phyloP scores from a whole-genome alignment of 129 eudicot species.

The Pulicaria dysenterica region DNA sequence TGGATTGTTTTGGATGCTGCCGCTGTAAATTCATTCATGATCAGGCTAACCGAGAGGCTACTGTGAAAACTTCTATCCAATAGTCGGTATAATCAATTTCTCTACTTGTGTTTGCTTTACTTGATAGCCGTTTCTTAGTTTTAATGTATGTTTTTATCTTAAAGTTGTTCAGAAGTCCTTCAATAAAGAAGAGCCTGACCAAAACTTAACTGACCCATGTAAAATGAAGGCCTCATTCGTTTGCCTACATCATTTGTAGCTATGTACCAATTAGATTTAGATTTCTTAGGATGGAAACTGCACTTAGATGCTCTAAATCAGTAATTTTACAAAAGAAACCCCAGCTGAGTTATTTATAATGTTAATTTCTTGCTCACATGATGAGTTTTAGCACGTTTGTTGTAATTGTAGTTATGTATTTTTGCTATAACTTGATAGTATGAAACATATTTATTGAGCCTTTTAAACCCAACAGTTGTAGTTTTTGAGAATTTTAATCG shows the following conservation, averaged over 20 bases:
- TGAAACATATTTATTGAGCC: background rate
- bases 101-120: slow-evolving; percentile 21
- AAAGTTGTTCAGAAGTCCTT: slow-evolving; percentile 28
- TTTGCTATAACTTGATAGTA: background rate
- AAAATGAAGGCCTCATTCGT: slow-evolving; percentile 19
- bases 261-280: slow-evolving; percentile 15
- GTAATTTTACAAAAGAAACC: background rate
- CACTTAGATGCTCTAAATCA: slow-evolving; percentile 1
- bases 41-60: slow-evolving; percentile 76
- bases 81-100: slow-evolving; percentile 4
- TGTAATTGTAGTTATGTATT: background rate
- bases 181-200: slow-evolving; percentile 28
- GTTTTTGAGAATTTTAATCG: background rate
- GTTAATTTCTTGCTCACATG: slow-evolving; percentile 1
- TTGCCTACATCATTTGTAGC: slow-evolving; percentile 19
- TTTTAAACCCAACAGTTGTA: background rate
- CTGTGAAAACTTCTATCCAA: slow-evolving; percentile 23
- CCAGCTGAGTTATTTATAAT: slow-evolving; percentile 15
- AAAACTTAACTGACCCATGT: slow-evolving; percentile 32
- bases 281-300: slow-evolving; percentile 19
- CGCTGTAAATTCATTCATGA: slow-evolving; percentile 85
- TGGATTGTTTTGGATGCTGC: slow-evolving; percentile 84
- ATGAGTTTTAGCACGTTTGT: background rate
- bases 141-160: slow-evolving; percentile 24
- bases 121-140: slow-evolving; percentile 21